Evolutionary conservation across 1,284 basidiomycete genomes (phyloP).

Genomic region (Exobasidium rhododendri): DNA sequence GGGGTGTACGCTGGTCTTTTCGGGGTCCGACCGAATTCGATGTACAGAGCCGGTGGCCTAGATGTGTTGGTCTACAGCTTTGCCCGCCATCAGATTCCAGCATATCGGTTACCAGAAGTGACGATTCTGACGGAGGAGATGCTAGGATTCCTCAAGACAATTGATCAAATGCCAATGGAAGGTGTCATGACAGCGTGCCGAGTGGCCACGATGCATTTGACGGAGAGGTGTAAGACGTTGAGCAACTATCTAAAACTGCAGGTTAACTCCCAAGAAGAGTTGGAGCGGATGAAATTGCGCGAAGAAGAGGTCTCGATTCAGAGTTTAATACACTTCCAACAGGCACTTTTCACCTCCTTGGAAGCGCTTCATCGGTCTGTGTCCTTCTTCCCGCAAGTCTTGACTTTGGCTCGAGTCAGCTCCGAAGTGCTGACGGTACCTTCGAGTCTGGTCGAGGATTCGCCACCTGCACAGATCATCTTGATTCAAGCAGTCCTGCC

Average conservation of each 20-base stretch:
- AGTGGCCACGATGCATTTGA: constrained; percentile 54
- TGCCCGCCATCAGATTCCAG: constrained; percentile 60
- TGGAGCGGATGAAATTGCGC: constrained; percentile 25
- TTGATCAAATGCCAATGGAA: constrained; percentile 57
- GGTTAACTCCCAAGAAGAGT: neutral
- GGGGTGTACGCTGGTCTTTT: constrained; percentile 60
- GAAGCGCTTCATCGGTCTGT: constrained; percentile 58
- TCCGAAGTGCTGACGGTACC: constrained; percentile 60
- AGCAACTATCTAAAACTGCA: constrained; percentile 18
- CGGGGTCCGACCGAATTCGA: constrained; percentile 58
- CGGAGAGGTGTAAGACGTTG: constrained; percentile 35
- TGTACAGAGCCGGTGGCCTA: constrained; percentile 42
- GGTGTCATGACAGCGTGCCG: constrained; percentile 57
- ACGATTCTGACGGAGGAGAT: constrained; percentile 55
- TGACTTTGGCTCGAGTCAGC: constrained; percentile 57
- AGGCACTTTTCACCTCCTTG: constrained; percentile 58
- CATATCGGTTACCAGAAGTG: constrained; percentile 60
- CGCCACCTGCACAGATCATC: constrained; percentile 54
- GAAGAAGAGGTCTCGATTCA: constrained; percentile 51
- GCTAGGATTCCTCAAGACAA: constrained; percentile 56
- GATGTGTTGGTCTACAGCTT: constrained; percentile 59
- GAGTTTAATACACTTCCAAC: constrained; percentile 59
- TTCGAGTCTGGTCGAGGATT: constrained; percentile 51
- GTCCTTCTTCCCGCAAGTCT: constrained; percentile 58
- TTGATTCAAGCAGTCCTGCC: constrained; percentile 59